Base-by-base conservation (phyloP, 176 grass and related monocot species). In the Triticum timopheevii region DNA sequence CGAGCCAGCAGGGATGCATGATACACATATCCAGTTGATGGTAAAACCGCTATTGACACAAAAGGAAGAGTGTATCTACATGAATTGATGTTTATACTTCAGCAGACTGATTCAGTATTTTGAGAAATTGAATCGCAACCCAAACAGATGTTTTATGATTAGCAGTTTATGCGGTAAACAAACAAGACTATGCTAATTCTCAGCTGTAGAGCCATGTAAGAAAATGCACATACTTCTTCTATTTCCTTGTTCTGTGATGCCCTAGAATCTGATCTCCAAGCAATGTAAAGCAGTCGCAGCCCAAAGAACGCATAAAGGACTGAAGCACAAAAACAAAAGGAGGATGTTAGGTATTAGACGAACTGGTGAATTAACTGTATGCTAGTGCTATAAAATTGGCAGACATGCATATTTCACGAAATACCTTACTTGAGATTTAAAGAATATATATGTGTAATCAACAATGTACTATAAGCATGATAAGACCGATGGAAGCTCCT, bases 221-320 rank as follows among this genome's bases (percentile, higher is more conserved):
- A 62, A 87, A 82, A 33, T 49, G 39, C 0, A 63, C 82, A 88
- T 93, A 91, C 97, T 71, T 98, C 96, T 91, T 99, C 97, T 49
- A 99, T 96, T 94, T 99, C 94, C 82, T 95, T 98, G 33, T 98
- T 98, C 77, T 96, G 97, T 80, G 93, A 96, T 78, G 85, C 90
- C 68, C 94, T 99, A 16, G 92, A 87, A 86, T 96, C 92, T 86
- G 94, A 99, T 70, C 83, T 93, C 94, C 94, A 99, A 65, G 97
- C 97, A 88, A 99, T 99, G 87, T 94, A 96, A 38, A 96, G 77
- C 82, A 99, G 86, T 28, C 97, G 92, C 17, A 96, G 61, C 44
- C 97, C 97, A 93, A 99, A 99, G 76, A 99, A 96, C 27, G 73
- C 67, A 27, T 99, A 96, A 16, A 96, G 90, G 69, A 96, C 96